Percentiles rank a stretch among this genome's conserved stretches.
These are phyloP conservation scores for Pestalotiopsis sp. DNA, from an alignment of 2,329 filamentous ascomycete species.

Conservation along the genomic window DNA sequence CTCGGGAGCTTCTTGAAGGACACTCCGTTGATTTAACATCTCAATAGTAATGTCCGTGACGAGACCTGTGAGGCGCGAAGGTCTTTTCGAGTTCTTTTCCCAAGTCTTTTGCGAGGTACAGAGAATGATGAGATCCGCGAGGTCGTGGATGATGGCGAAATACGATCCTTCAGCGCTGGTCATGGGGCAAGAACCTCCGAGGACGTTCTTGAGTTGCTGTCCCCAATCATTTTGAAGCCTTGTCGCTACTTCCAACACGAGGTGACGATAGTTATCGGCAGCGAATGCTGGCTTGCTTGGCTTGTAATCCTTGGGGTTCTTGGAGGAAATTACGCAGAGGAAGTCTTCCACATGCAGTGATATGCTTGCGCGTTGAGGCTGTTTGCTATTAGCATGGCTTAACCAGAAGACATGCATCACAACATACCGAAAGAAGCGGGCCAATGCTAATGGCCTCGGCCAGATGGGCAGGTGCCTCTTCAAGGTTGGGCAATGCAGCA, in stretches of 20 bases:
- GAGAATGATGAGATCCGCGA: slow-evolving; percentile 18
- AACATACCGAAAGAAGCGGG: slow-evolving; percentile 52
- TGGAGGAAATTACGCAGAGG: slow-evolving; percentile 51
- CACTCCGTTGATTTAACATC: slow-evolving; percentile 21
- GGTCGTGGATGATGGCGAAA: slow-evolving; percentile 4
- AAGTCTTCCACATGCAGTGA: slow-evolving; percentile 53
- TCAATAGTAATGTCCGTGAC: neutral
- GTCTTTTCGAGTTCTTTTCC: slow-evolving; percentile 11
- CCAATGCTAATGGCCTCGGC: slow-evolving; percentile 52
- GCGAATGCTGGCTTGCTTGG: slow-evolving; percentile 40
- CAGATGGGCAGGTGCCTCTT: slow-evolving; percentile 40
- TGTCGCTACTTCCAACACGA: neutral
- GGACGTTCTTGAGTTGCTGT: neutral
- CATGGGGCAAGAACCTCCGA: neutral
- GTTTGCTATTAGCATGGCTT: neutral
- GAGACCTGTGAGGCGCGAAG: slow-evolving; percentile 15
- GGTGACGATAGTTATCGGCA: slow-evolving; percentile 40
- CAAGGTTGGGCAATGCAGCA: slow-evolving; percentile 53
- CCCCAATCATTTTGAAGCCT: neutral
- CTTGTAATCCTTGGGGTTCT: slow-evolving; percentile 54
- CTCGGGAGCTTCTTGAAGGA: slow-evolving; percentile 21
- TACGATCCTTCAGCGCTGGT: slow-evolving; percentile 12
- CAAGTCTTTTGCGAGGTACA: neutral
- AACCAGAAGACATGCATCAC: neutral
- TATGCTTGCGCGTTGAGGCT: slow-evolving; percentile 55